Conservation (phyloP, 768 basidiomycete species). For the Termitomyces sp. region DNA sequence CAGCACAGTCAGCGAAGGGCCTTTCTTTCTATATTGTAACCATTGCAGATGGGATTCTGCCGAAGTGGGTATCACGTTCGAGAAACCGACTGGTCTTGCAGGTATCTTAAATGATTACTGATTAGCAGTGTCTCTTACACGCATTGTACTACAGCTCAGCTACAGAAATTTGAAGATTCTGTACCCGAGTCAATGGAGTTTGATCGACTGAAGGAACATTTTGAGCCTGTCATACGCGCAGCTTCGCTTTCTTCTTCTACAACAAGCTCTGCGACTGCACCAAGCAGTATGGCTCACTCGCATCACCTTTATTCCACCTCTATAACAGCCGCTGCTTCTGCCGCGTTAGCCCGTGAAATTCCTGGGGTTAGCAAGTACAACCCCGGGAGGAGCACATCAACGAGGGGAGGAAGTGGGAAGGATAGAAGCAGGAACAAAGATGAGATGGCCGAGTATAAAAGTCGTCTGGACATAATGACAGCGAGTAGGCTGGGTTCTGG, state of each 20-base stretch:
- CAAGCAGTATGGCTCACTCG: slow-evolving; percentile 51
- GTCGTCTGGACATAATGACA: slow-evolving; percentile 59
- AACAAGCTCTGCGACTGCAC: slow-evolving; percentile 35
- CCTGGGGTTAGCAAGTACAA: slow-evolving; percentile 79
- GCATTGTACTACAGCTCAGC: slow-evolving; percentile 58
- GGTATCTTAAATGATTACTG: slow-evolving; percentile 41
- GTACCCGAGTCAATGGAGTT: slow-evolving; percentile 85
- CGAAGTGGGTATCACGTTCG: slow-evolving; percentile 87
- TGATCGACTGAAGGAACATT: slow-evolving; percentile 93
- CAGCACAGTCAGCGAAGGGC: slow-evolving; percentile 71
- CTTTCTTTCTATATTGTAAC: slow-evolving; percentile 88
- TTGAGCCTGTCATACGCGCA: slow-evolving; percentile 91
- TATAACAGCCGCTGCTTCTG: slow-evolving; percentile 86
- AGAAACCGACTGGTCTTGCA: slow-evolving; percentile 94
- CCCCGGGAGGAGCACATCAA: slow-evolving; percentile 43
- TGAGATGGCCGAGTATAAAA: slow-evolving; percentile 74
- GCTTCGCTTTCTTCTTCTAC: slow-evolving; percentile 69
- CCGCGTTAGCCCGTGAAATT: slow-evolving; percentile 83
- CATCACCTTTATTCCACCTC: slow-evolving; percentile 75
- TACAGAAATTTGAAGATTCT: slow-evolving; percentile 87
- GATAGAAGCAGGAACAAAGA: slow-evolving; percentile 68
- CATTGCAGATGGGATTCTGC: slow-evolving; percentile 95
- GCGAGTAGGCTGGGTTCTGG: slow-evolving; percentile 50
- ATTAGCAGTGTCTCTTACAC: neutral
- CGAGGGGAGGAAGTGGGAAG: slow-evolving; percentile 43